Percentiles rank a stretch among this genome's conserved stretches.
Evolutionary conservation across 2,329 filamentous ascomycete genomes (phyloP).

Genomic region (Botrytis elliptica): DNA sequence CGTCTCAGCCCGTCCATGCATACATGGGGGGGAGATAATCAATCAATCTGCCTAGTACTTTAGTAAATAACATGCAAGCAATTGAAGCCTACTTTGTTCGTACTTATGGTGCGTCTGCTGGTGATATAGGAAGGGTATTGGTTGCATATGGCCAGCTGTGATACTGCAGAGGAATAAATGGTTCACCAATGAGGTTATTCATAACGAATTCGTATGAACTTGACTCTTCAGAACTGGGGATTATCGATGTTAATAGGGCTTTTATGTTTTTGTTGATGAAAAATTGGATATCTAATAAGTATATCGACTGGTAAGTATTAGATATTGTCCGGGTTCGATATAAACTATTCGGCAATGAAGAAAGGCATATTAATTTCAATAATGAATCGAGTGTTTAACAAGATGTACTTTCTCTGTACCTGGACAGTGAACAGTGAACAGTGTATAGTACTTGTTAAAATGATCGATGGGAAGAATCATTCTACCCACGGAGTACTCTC

Average conservation of each 20-base stretch:
- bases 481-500: background rate
- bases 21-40: background rate
- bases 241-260: background rate
- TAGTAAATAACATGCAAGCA: background rate
- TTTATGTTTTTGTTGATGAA: background rate
- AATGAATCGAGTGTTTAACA: too few relatives aligned
- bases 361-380: background rate
- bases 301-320: background rate
- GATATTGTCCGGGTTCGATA: background rate
- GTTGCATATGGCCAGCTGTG: background rate
- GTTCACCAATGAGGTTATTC: background rate
- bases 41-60: background rate
- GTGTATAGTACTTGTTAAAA: too few relatives aligned
- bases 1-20: background rate
- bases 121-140: background rate
- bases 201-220: background rate
- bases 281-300: background rate
- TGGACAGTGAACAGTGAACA: too few relatives aligned
- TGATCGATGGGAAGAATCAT: background rate
- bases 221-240: background rate
- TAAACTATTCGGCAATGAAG: background rate
- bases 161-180: background rate
- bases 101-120: background rate
- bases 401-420: too few relatives aligned
- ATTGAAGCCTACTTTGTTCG: background rate